Base-by-base conservation (phyloP, 2,329 filamentous ascomycete genomes). In the Karstenula rhodostoma region DNA sequence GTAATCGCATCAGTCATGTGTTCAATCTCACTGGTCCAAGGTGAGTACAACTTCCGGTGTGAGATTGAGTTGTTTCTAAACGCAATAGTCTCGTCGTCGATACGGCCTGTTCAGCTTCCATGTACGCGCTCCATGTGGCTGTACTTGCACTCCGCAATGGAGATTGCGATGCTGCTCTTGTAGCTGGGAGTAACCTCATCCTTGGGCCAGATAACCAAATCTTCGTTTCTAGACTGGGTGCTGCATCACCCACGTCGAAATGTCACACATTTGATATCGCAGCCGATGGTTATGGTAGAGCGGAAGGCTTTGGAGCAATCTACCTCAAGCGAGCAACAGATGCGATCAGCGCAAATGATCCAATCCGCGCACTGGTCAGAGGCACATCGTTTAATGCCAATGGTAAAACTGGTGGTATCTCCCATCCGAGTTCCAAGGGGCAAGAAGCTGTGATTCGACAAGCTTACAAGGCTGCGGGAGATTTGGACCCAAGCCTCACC, bases 321-420 rank as follows among this genome's bases (percentile, higher is more conserved):
- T 72, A 87, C 27, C 67, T 89, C 10, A 89, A 89, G 75, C 80
- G 79, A 1, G 75, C 89, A 0, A 73, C 76, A 6, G 83, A 86
- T 68, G 88, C 87, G 0, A 61, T 89, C 2, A 74, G 76, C 3
- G 84, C 86, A 63, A 84, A 84, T 17, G 85, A 89, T 64, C 78
- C 80, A 0, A 78, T 84, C 32, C 72, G 77, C 7, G 75, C 74
- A 1, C 60, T 83, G 4, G 78, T 83, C 25, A 63, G 76, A 17
- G 72, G 61, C 0, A 74, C 74, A 1, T 76, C 70, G 2, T 59
- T 69, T 3, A 82, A 81, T 56, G 69, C 73, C 44, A 85, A 89
- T 67, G 87, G 86, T 17, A 71, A 80, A n/a, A 87, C 86, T 1
- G 68, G 63, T 13, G 84, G 83, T 80, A 87, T 57, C 5, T 7